These are phyloP conservation scores for Vigna unguiculata DNA, from an alignment of 306 rosid genomes.

Conservation along the genomic window DNA sequence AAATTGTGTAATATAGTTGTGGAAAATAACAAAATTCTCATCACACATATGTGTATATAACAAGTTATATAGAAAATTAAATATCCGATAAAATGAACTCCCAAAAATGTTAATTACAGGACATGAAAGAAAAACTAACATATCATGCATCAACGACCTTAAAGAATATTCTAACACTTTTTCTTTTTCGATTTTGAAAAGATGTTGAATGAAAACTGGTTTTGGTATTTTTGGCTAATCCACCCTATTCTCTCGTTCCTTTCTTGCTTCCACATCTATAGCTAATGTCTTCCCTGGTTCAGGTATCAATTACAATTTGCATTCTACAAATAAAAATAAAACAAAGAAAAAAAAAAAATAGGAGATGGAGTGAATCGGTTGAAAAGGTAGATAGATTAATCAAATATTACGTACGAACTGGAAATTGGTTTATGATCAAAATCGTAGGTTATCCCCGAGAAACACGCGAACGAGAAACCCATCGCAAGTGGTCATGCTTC, in stretches of 20 bases:
- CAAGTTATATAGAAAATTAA: no score
- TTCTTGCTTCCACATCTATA: conserved; percentile 21
- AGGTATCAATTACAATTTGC: conserved; percentile 3
- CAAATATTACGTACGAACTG: not conserved
- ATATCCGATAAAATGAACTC: not conserved
- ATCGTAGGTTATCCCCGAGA: conserved; percentile 2
- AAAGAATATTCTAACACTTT: not conserved
- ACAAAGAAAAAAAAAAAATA: not conserved
- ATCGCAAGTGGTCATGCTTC: conserved; percentile 14
- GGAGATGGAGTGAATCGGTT: conserved; percentile 3
- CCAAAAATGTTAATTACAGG: not conserved
- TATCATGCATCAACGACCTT: not conserved
- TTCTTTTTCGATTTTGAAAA: not conserved
- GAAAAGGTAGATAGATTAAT: conserved; percentile 3
- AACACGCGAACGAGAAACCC: conserved; percentile 26
- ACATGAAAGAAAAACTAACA: no score
- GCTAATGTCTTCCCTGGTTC: not conserved
- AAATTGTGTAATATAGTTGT: no score
- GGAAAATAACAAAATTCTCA: no score
- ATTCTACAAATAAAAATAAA: not conserved
- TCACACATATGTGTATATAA: no score
- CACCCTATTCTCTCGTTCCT: not conserved
- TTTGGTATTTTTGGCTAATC: conserved; percentile 9
- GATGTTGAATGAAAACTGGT: conserved; percentile 13
- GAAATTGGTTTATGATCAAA: conserved; percentile 11